Evolutionary conservation across 2,329 filamentous ascomycete species (phyloP).

Genomic region (Purpureocillium lavendulum): DNA sequence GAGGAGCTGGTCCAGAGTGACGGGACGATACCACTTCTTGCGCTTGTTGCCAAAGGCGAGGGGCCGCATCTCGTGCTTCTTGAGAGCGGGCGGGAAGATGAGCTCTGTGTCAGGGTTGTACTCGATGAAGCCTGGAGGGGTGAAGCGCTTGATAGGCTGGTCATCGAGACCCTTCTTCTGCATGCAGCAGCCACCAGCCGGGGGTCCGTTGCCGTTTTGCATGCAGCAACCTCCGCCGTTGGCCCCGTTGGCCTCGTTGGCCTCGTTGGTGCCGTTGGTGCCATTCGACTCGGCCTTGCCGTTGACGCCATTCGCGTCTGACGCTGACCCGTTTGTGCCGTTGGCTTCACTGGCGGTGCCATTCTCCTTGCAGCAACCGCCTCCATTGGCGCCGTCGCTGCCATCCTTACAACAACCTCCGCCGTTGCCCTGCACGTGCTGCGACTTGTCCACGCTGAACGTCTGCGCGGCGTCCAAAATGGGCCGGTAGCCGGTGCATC

Average conservation of each 20-base stretch:
- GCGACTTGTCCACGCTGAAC: conserved; percentile 53
- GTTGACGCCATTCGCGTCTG: not conserved
- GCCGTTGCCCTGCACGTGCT: not conserved
- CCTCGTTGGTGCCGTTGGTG: not conserved
- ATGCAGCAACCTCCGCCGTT: conserved; percentile 59
- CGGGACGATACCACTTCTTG: conserved; percentile 88
- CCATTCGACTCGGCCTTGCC: not conserved
- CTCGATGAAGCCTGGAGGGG: conserved; percentile 83
- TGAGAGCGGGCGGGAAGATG: conserved; percentile 83
- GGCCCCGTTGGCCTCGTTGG: not conserved
- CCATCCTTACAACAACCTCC: conserved; percentile 3
- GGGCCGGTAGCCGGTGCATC: conserved; percentile 90
- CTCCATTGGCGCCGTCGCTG: not conserved
- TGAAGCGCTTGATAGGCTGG: conserved; percentile 59
- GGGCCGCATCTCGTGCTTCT: conserved; percentile 73
- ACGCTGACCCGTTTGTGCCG: not conserved
- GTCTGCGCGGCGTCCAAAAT: conserved; percentile 92
- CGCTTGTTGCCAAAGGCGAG: conserved; percentile 89
- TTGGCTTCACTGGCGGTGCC: conserved; percentile 16
- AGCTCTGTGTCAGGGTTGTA: conserved; percentile 91
- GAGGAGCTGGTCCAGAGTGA: conserved; percentile 76
- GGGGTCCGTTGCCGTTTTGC: conserved; percentile 44
- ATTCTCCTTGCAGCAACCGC: conserved; percentile 38
- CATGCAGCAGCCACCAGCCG: conserved; percentile 59
- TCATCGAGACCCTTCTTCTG: conserved; percentile 40